Base-by-base conservation (phyloP, 2,329 filamentous ascomycete species). In the Corinectria fuckeliana region DNA sequence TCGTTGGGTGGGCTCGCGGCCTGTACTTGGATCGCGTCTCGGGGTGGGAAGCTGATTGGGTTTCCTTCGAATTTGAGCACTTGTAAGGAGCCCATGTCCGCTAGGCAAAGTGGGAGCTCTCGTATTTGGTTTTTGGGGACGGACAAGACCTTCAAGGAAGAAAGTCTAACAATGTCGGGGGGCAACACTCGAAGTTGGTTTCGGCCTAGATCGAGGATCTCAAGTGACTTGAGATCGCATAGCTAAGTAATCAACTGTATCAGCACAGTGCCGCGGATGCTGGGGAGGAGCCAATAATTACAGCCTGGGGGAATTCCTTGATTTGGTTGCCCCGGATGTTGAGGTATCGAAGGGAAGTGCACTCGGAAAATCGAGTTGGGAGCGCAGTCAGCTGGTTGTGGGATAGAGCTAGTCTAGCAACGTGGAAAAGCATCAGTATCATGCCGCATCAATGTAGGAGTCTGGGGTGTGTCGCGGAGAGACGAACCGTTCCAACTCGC, bases 31-130 rank as follows among this genome's bases (percentile, higher is more conserved):
- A 92, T 75, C 13, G 90, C 82, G 65, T 90, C 88, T 67, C 84
- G 86, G 14, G 91, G 89, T 3, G 93, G 93, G 68, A 94, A 94
- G 58, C 84, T 85, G 58, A 97, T 85, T 8, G 91, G 91, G 68
- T 97, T 97, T 44, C 92, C 92, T 58, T 94, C 91, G 32, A 97
- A 86, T 75, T 96, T 97, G 56, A 98, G 82, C 65, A 96, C 91
- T 72, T 94, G 91, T 59, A 98, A 79, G 55, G 92, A 95, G 56
- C 85, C 88, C 91, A 97, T 96, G 64, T 97, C 93, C 54, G 91
- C 92, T 20, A 98, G 79, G 65, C 91, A 93, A 6, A 91, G 79
- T 1, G 94, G 94, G 16, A 98, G 80, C 67, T 93, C 89, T 64
- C 92, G 88, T 68, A 98, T 92, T 60, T 90, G 87, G 74, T 97